Percentiles rank a stretch among this genome's conserved stretches.
Conservation (phyloP, 495 filamentous ascomycete genomes). For the Lasiosphaeriaceae sp. region DNA sequence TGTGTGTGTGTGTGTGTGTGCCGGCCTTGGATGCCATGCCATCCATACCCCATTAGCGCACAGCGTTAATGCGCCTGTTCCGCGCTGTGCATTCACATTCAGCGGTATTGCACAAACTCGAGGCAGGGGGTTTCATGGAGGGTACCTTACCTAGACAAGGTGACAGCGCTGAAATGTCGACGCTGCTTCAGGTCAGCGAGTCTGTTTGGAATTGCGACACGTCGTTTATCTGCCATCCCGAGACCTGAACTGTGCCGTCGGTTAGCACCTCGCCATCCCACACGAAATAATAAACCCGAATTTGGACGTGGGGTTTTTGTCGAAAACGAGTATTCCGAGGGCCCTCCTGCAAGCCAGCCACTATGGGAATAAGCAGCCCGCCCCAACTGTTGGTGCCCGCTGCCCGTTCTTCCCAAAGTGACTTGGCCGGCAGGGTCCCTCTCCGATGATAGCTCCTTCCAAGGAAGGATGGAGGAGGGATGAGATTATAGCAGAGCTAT, state of each 20-base stretch:
- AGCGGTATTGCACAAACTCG: background rate
- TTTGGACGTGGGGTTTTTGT: background rate
- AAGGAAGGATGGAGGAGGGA: background rate
- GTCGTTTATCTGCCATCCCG: constrained; percentile 6
- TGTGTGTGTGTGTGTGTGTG: background rate
- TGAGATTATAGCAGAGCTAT: no score
- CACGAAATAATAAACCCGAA: no score
- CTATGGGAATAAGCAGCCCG: no score
- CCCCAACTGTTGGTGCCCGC: background rate
- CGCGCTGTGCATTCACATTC: background rate
- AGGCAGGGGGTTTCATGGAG: no score
- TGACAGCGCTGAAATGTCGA: no score
- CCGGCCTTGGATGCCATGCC: constrained; percentile 8
- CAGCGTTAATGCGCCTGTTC: constrained; percentile 1
- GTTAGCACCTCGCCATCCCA: no score
- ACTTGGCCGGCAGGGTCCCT: background rate
- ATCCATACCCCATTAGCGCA: background rate
- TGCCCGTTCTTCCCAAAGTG: background rate
- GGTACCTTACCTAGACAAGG: no score
- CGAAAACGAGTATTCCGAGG: no score
- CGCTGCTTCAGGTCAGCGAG: background rate
- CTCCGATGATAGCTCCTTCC: background rate
- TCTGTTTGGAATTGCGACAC: background rate
- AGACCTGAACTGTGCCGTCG: background rate
- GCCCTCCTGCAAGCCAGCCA: no score